Base-by-base conservation (phyloP, 2,329 filamentous ascomycete species). In the Intubia oerlemansii region DNA sequence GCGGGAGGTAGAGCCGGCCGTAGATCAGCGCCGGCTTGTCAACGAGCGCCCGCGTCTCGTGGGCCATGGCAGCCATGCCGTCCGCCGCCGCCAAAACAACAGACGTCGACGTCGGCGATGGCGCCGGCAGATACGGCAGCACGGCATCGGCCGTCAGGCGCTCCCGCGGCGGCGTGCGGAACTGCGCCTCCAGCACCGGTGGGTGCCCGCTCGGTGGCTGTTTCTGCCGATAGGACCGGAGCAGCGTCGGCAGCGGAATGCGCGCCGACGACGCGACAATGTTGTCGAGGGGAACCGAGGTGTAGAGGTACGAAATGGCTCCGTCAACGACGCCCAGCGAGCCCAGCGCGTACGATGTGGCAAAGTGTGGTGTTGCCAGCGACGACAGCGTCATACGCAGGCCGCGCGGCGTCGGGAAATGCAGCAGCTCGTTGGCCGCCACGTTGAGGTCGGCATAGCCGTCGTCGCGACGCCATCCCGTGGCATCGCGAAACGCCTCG, bases 221-320 rank as follows among this genome's bases (percentile, higher is more conserved):
- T 13, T 92, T 58, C 39, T 82, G 76, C 32, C 75, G 67, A 48
- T 93, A 95, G 2, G 85, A 82, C 32, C 69, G 68, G 28, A 92
- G 66, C 14, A 93, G 63, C 39, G 73, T 64, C 18, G 73, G 73
- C 8, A 98, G 57, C 10, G 81, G 70, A 21, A 93, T 73, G 14
- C 65, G 56, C 27, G 73, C 70, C 41, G 80, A 91, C 49, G 69
- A 66, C 9, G 62, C 67, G 9, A 59, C 49, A 59, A 81, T 37
- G 29, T 72, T 59, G 22, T 59, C 54, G 32, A 95, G 62, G 10
- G 81, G 72, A 7, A 88, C 61, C 3, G 81, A 91, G 27, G 82
- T 90, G 56, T 91, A 95, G 30, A 98, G 67, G 52, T 95, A 98
- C 10, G 84, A 91, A 32, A 98, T 66, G n/a, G 82, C 92, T 47